These are phyloP conservation scores for Schoenoplectus tabernaemontani DNA, from an alignment of 202 grass and related monocot species.

Conservation along the genomic window DNA sequence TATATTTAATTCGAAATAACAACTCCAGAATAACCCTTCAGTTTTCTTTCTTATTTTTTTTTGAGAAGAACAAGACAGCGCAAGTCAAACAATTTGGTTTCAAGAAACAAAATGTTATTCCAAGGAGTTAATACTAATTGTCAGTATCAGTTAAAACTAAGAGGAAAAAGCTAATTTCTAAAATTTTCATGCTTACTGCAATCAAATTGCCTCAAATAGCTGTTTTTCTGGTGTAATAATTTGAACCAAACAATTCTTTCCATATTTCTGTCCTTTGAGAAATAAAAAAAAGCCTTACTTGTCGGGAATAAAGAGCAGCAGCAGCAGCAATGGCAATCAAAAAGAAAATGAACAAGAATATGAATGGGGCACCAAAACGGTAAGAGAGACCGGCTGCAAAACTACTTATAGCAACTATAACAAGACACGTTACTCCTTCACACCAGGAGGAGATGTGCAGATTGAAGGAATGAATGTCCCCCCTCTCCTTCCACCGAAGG, in stretches of 20 bases:
- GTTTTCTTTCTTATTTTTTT: background rate
- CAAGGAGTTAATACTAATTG: background rate
- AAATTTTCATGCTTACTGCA: background rate
- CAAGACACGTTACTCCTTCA: conserved; percentile 72
- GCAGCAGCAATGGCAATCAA: conserved; percentile 47
- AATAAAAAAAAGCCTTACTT: conserved; percentile 38
- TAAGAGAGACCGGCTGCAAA: conserved; percentile 69
- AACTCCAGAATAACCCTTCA: background rate
- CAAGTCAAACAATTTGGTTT: background rate
- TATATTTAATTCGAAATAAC: background rate
- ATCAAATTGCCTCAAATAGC: background rate
- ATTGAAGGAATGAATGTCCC: conserved; percentile 27
- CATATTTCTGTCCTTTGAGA: background rate
- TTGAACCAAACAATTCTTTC: background rate
- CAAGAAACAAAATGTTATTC: background rate
- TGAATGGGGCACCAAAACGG: conserved; percentile 43
- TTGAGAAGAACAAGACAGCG: background rate
- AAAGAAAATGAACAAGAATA: conserved; percentile 40
- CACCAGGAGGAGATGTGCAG: conserved; percentile 50
- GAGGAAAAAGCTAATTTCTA: background rate
- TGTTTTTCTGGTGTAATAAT: background rate
- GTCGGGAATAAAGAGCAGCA: conserved; percentile 57
- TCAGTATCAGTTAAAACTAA: background rate
- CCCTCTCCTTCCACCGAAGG: conserved; percentile 73
- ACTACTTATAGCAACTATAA: conserved; percentile 54